A percentile compares a stretch with the other conserved stretches of the same genome.
Conservation (phyloP, 129 eudicot species). For the Kitagawia praeruptora region DNA sequence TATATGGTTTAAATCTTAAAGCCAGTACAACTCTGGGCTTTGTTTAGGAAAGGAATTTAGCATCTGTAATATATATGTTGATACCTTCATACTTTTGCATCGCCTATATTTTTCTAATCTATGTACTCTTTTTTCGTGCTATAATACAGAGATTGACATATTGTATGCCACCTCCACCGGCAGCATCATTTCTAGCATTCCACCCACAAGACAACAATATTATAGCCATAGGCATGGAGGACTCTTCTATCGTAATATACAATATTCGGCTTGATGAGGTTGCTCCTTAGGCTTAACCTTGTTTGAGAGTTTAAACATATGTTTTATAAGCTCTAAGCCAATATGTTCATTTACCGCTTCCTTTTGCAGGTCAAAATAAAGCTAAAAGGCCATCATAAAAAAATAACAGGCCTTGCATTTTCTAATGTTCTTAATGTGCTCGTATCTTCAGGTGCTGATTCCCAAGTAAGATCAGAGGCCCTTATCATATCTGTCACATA, state of each 20-base stretch:
- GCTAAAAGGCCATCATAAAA: slow-evolving; percentile 67
- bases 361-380: slow-evolving; percentile 49
- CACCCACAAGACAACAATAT: slow-evolving; percentile 76
- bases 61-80: not conserved
- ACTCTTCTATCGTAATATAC: slow-evolving; percentile 63
- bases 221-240: slow-evolving; percentile 83
- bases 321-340: not conserved
- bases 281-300: not conserved
- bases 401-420: slow-evolving; percentile 78
- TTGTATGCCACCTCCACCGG: slow-evolving; percentile 78
- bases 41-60: not conserved
- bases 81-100: not conserved
- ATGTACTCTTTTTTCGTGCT: slow-evolving; percentile 8
- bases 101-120: not conserved
- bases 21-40: too few species aligned
- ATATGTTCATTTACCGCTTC: not conserved
- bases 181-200: slow-evolving; percentile 70
- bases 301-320: not conserved
- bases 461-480: slow-evolving; percentile 56
- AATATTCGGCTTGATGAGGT: slow-evolving; percentile 74
- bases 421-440: slow-evolving; percentile 58
- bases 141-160: slow-evolving; percentile 64
- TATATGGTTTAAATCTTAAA: not conserved
- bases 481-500: slow-evolving; percentile 13
- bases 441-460: slow-evolving; percentile 79